phyloP scores from a whole-genome alignment of 176 grass and related monocot genomes.

The Triticum monococcum region DNA sequence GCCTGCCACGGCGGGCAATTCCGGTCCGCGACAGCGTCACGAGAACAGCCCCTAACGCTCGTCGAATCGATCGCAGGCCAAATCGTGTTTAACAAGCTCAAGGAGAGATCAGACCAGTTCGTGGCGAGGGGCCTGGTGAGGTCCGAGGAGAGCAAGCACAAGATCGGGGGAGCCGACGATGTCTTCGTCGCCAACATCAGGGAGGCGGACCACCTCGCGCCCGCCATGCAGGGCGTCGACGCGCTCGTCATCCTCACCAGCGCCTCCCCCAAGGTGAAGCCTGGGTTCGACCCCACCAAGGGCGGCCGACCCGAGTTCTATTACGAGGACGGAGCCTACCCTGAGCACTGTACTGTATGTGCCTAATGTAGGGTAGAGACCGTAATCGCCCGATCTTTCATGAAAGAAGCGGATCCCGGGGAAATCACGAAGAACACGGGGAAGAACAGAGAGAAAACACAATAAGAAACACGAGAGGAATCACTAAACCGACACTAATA shows the following conservation, averaged over 20 bases:
- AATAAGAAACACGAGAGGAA: too few species aligned
- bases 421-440: too few species aligned
- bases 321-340: constrained; percentile 74
- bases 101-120: constrained; percentile 55
- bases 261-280: constrained; percentile 78
- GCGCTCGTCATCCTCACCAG: constrained; percentile 82
- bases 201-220: constrained; percentile 44
- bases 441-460: too few species aligned
- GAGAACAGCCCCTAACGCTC: neutral
- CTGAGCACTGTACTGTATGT: constrained; percentile 34
- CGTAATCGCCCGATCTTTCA: too few species aligned
- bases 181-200: constrained; percentile 68
- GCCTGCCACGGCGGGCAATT: neutral
- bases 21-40: neutral
- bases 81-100: constrained; percentile 69
- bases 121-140: constrained; percentile 62
- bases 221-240: constrained; percentile 58
- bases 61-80: constrained; percentile 44
- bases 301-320: constrained; percentile 76
- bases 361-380: too few species aligned
- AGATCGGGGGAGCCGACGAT: constrained; percentile 50
- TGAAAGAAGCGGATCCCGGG: too few species aligned
- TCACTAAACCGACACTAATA: too few species aligned
- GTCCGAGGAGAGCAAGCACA: constrained; percentile 78
- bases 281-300: constrained; percentile 67